Conservation (phyloP, 2,329 filamentous ascomycete species). For the Talaromyces atroroseus region DNA sequence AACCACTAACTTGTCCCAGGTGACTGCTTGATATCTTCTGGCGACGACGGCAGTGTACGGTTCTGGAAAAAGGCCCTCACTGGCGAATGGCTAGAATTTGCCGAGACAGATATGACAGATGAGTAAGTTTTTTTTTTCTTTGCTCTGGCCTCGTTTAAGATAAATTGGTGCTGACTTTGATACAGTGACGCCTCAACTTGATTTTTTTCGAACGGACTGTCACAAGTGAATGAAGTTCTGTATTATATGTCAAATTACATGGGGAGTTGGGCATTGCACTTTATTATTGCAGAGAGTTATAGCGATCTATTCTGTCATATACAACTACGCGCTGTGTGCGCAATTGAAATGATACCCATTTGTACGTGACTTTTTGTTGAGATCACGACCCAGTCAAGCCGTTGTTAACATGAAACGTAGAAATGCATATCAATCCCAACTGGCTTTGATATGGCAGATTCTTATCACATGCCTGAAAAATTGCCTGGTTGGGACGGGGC, state of each 20-base stretch:
- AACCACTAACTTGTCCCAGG: slow-evolving; percentile 21
- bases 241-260: background rate
- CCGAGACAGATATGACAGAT: slow-evolving; percentile 36
- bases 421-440: background rate
- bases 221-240: background rate
- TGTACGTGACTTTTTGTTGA: background rate
- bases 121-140: slow-evolving; percentile 19
- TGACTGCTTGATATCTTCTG: slow-evolving; percentile 40
- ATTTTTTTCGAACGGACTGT: background rate
- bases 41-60: slow-evolving; percentile 38
- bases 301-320: background rate
- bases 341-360: slow-evolving; percentile 10
- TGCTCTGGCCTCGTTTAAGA: background rate
- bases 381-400: background rate
- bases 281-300: background rate
- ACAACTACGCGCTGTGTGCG: background rate
- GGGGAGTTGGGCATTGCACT: background rate
- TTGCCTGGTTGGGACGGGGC: background rate
- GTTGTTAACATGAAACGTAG: background rate
- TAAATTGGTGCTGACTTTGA: background rate
- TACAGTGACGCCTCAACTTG: background rate
- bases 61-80: slow-evolving; percentile 41
- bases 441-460: background rate
- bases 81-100: slow-evolving; percentile 42
- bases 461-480: background rate